These are phyloP conservation scores for Fremontodendron californicum DNA, from an alignment of 345 rosid genomes.

Conservation along the genomic window DNA sequence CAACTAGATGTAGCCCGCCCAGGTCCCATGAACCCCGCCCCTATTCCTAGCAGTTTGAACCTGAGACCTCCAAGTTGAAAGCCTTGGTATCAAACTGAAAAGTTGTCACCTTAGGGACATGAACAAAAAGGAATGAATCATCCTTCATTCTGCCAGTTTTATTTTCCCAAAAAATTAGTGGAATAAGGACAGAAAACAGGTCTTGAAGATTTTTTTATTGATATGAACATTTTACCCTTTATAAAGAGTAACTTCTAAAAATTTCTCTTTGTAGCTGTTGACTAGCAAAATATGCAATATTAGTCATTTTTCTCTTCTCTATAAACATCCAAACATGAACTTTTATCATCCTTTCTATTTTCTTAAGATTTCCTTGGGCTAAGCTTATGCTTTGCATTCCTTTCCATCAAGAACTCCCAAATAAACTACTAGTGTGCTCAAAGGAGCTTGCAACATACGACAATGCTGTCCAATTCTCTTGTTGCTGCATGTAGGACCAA, in stretches of 20 bases:
- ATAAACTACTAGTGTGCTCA: not conserved
- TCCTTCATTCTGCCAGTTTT: not conserved
- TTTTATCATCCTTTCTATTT: not conserved
- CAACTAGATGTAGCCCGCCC: not conserved
- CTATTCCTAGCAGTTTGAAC: not conserved
- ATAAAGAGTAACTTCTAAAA: not conserved
- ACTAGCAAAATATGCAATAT: not conserved
- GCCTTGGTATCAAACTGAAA: not conserved
- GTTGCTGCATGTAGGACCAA: conserved; percentile 90
- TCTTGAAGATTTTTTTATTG: not conserved
- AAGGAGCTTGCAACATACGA: conserved; percentile 52
- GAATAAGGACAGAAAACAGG: not conserved
- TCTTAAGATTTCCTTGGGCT: not conserved
- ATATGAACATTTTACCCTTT: not conserved
- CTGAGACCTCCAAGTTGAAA: not conserved
- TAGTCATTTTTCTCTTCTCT: not conserved
- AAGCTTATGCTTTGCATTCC: not conserved
- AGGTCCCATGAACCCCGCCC: not conserved
- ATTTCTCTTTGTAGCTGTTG: not conserved
- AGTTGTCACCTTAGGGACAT: not conserved
- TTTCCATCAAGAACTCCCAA: not conserved
- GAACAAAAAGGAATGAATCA: not conserved
- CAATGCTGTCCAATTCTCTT: conserved; percentile 88
- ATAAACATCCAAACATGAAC: not conserved
- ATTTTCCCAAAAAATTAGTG: not conserved